A percentile compares a stretch with the other conserved stretches of the same genome.
These are phyloP conservation scores for Acaromyces ingoldii DNA, from an alignment of 1,284 basidiomycete genomes.

Conservation along the genomic window DNA sequence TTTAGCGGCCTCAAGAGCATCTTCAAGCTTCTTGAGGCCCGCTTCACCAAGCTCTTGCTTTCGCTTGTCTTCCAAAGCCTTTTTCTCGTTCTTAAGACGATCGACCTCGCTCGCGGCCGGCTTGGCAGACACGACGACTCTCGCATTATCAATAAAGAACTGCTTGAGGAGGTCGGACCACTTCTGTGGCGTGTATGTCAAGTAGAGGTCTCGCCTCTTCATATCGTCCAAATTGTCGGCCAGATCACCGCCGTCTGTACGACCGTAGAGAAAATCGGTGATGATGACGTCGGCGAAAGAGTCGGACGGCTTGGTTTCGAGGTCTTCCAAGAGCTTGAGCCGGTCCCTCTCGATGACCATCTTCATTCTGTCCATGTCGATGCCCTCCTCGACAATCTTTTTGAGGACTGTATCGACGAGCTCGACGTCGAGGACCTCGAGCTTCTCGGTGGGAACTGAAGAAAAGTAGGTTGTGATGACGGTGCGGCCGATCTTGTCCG, in stretches of 20 bases:
- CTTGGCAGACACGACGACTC: constrained; percentile 66
- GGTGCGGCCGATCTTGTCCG: constrained; percentile 63
- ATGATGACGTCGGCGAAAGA: constrained; percentile 60
- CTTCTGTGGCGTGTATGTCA: constrained; percentile 69
- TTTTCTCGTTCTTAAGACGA: constrained; percentile 75
- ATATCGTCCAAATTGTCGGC: constrained; percentile 72
- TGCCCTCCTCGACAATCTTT: constrained; percentile 68
- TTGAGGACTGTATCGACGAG: constrained; percentile 65
- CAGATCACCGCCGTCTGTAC: constrained; percentile 75
- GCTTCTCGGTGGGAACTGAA: constrained; percentile 74
- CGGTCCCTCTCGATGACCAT: constrained; percentile 84
- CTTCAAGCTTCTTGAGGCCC: constrained; percentile 69
- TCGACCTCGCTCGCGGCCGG: constrained; percentile 81
- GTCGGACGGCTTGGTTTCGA: constrained; percentile 53
- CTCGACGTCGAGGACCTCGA: constrained; percentile 68
- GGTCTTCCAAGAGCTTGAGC: constrained; percentile 60
- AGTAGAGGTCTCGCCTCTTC: constrained; percentile 60
- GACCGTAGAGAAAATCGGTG: constrained; percentile 79
- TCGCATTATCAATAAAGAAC: constrained; percentile 55
- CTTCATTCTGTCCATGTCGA: constrained; percentile 87
- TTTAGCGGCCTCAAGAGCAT: constrained; percentile 75
- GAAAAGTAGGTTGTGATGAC: constrained; percentile 74
- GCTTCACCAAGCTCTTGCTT: constrained; percentile 68
- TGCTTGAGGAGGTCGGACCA: constrained; percentile 77
- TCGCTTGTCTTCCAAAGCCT: constrained; percentile 69